Conservation (phyloP, 495 filamentous ascomycete genomes). For the Sordaria brevicollis region DNA sequence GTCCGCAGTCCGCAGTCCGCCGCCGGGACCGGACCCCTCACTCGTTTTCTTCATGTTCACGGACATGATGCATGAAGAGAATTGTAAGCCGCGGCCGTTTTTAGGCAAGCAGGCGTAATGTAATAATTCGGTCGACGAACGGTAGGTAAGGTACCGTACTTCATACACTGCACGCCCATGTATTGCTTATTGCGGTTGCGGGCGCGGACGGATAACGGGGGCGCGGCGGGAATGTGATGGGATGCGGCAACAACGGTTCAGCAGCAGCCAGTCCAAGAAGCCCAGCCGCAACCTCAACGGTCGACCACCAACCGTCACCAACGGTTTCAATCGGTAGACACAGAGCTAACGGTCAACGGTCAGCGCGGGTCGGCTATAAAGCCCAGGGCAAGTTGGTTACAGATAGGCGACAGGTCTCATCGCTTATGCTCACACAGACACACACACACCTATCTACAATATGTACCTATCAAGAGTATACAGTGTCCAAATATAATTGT, state of each 20-base stretch:
- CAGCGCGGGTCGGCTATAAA: background rate
- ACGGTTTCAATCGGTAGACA: too few relatives aligned
- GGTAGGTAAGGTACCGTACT: background rate
- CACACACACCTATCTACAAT: background rate
- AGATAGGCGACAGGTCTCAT: background rate
- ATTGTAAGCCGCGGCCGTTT: background rate
- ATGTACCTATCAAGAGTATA: background rate
- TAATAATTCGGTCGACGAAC: too few relatives aligned
- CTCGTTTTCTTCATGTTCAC: background rate
- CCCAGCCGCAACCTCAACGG: too few relatives aligned
- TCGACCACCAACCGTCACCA: background rate
- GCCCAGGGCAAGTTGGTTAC: too few relatives aligned
- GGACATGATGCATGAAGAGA: background rate
- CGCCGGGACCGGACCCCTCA: background rate
- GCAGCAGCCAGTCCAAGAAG: too few relatives aligned
- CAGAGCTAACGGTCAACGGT: background rate
- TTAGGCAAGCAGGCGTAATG: background rate
- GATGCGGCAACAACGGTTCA: background rate
- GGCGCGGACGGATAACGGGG: too few relatives aligned
- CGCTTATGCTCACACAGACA: background rate
- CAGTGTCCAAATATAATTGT: background rate
- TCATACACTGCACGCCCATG: background rate
- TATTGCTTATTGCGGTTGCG: background rate
- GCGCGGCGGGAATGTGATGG: too few relatives aligned
- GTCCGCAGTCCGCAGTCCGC: too few relatives aligned